Base-by-base conservation (phyloP, 768 basidiomycete species). In the Mycena albidolilacea region DNA sequence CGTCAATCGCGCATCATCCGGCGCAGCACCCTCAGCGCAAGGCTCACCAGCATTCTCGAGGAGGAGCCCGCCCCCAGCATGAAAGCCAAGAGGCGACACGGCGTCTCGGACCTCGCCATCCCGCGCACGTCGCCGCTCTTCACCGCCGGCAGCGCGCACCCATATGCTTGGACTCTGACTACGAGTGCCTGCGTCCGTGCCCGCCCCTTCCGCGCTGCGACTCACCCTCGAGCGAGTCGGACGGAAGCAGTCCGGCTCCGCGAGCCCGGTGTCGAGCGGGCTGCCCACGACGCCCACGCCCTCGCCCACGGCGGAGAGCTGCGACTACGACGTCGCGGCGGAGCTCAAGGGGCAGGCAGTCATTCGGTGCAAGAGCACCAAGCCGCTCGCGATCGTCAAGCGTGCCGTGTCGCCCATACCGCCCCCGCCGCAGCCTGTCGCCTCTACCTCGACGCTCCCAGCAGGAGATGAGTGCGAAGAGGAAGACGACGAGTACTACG, bases 21-120 rank as follows among this genome's bases (percentile, higher is more conserved):
- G 50, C 50, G 52, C 15, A 63, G 50, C 65, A 57, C 57, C 38
- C 38, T 57, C 12, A 23, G 23, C 23, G 10, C 46, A 17, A 14
- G n/a, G 23, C 54, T 55, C 54, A 30, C 5, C 37, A 60, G 64
- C 58, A 71, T 66, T n/a, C 43, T 66, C 46, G 64, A 65, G 50
- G 64, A 71, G 38, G 11, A 23, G 30, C 23, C 23, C 57, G 37
- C 11, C 38, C 15, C 12, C 44, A 69, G 67, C 68, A 64, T 70
- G 63, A 74, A 74, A n/a, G 72, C 72, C 44, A 74, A 67, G 48
- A 48, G 72, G 3, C 72, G 72, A 1, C 72, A 52, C 15, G 73
- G 73, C 43, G 73, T 74, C 43, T 74, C 73, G 17, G 61, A 74
- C 38, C 57, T 74, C n/a, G 17, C 54, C 39, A 74, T 74, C 38